Evolutionary conservation across 257 asterid species (phyloP).

Genomic region (Vinca minor): DNA sequence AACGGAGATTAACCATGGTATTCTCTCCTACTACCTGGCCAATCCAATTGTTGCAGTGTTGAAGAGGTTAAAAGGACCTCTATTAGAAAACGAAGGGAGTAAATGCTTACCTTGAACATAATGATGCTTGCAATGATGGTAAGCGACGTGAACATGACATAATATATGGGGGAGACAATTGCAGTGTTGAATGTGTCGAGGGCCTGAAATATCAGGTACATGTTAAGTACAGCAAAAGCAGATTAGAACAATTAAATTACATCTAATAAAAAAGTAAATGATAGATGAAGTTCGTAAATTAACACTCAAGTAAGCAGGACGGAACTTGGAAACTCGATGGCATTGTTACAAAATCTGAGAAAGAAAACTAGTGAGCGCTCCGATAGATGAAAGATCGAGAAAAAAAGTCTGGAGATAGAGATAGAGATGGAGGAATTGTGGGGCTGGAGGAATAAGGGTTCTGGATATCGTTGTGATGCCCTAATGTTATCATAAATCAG

Average conservation of each 20-base stretch:
- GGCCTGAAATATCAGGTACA: slow-evolving; percentile 46
- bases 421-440: too few relatives aligned
- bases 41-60: neutral
- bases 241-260: neutral
- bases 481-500: slow-evolving; percentile 9
- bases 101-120: slow-evolving; percentile 63
- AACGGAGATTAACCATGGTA: neutral
- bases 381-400: slow-evolving; percentile 1
- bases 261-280: neutral
- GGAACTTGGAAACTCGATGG: neutral
- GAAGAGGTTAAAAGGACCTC: neutral
- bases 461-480: too few relatives aligned
- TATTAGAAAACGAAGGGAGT: too few relatives aligned
- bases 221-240: slow-evolving; percentile 8
- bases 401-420: neutral
- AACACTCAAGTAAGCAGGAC: slow-evolving; percentile 1
- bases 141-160: slow-evolving; percentile 74
- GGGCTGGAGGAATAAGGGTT: too few relatives aligned
- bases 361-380: neutral
- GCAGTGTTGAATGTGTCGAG: slow-evolving; percentile 96
- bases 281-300: neutral
- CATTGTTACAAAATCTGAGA: neutral
- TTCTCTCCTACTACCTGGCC: neutral
- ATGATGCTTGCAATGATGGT: slow-evolving; percentile 78
- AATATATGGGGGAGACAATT: slow-evolving; percentile 84